Evolutionary conservation across 108 stramenopile species (phyloP).

Genomic region (Nitzschia inconspicua): DNA sequence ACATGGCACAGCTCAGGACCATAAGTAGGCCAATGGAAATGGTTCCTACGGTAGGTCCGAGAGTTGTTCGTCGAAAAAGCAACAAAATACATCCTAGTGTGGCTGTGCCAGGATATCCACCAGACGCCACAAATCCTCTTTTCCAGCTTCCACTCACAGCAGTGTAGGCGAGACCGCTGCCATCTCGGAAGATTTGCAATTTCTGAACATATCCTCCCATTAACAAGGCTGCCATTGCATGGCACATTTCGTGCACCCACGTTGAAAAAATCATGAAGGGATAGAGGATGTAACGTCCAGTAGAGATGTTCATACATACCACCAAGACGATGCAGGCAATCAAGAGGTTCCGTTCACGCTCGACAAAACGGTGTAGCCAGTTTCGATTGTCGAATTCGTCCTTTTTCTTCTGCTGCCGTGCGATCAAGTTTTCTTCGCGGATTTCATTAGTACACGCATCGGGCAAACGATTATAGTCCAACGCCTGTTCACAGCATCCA

Average conservation of each 20-base stretch:
- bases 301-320: slow-evolving; percentile 40
- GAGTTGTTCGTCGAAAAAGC: slow-evolving; percentile 46
- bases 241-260: slow-evolving; percentile 68
- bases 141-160: slow-evolving; percentile 9
- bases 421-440: no score
- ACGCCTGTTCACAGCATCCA: no score
- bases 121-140: slow-evolving; percentile 44
- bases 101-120: slow-evolving; percentile 60
- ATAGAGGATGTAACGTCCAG: slow-evolving; percentile 40
- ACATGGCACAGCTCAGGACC: slow-evolving; percentile 42
- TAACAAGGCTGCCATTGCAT: slow-evolving; percentile 48
- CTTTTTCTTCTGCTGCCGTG: no score
- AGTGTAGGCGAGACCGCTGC: slow-evolving; percentile 53
- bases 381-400: no score
- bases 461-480: no score
- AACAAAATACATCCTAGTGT: slow-evolving; percentile 51
- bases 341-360: slow-evolving; percentile 44
- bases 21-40: slow-evolving; percentile 42
- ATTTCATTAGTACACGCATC: no score
- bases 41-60: slow-evolving; percentile 47
- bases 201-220: slow-evolving; percentile 31
- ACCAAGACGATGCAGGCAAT: slow-evolving; percentile 39
- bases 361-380: no score
- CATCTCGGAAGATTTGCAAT: slow-evolving; percentile 52
- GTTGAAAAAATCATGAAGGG: slow-evolving; percentile 61